Conservation (phyloP, 805 yeast genomes). For the Komagataella pseudopastoris region DNA sequence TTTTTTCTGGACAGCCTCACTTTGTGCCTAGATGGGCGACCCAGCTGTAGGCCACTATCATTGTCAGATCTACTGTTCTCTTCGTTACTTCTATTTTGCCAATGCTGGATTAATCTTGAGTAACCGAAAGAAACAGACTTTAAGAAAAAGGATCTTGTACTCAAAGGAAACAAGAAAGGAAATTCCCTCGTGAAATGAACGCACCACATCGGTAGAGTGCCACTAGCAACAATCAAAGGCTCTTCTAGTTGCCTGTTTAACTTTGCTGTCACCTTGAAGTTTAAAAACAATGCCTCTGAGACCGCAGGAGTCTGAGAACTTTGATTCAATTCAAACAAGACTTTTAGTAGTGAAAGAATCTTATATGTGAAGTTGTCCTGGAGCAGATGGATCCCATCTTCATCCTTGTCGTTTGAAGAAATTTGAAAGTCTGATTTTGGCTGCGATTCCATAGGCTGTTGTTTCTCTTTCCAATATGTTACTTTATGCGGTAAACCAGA, state of each 20-base stretch:
- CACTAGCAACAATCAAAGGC: conserved; percentile 77
- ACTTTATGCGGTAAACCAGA: conserved; percentile 34
- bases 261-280: conserved; percentile 77
- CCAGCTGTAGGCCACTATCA: conserved; percentile 29
- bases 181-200: conserved; percentile 56
- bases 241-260: conserved; percentile 81
- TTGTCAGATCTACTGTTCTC: conserved; percentile 8
- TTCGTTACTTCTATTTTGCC: conserved; percentile 45
- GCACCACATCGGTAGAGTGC: conserved; percentile 78
- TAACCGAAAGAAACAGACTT: conserved; percentile 88
- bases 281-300: conserved; percentile 33
- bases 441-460: conserved; percentile 13
- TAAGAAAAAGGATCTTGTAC: conserved; percentile 61
- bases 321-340: conserved; percentile 27
- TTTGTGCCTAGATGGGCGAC: conserved; percentile 69
- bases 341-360: conserved; percentile 34
- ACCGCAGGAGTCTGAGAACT: background rate
- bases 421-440: conserved; percentile 3
- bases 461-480: conserved; percentile 25
- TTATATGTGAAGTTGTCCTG: conserved; percentile 20
- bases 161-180: conserved; percentile 79
- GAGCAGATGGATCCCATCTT: conserved; percentile 14
- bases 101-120: conserved; percentile 64
- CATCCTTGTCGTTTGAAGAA: conserved; percentile 15
- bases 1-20: conserved; percentile 61